Conservation (phyloP, 305 asterid species). For the Petunia hybrid region DNA sequence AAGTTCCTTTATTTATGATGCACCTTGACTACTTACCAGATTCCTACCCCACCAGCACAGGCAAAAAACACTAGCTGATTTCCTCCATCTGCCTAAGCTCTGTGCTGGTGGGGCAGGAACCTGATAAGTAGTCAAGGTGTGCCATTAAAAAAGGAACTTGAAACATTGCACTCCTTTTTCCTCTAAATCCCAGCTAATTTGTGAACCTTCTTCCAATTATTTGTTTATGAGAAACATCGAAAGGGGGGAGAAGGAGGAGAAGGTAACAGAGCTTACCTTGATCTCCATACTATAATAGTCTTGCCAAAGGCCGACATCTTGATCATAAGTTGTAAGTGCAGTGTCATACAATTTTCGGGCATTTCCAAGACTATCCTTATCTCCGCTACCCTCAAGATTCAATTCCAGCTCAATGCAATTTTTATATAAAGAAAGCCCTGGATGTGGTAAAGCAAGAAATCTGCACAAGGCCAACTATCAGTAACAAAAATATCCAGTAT, state of each 20-base stretch:
- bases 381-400: constrained; percentile 71
- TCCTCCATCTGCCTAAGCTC: too few species aligned
- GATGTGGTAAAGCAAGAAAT: constrained; percentile 81
- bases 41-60: too few species aligned
- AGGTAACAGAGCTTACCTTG: constrained; percentile 54
- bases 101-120: too few species aligned
- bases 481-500: background rate
- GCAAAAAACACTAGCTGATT: too few species aligned
- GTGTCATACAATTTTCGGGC: constrained; percentile 76
- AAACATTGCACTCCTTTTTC: background rate
- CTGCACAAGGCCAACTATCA: constrained; percentile 49
- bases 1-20: too few species aligned
- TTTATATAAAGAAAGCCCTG: constrained; percentile 70
- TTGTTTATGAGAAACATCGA: constrained; percentile 4
- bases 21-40: too few species aligned
- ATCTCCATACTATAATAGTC: constrained; percentile 81
- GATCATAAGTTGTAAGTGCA: constrained; percentile 75
- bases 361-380: constrained; percentile 60
- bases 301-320: constrained; percentile 66
- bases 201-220: background rate
- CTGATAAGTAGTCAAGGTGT: too few species aligned
- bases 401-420: constrained; percentile 78
- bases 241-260: background rate
- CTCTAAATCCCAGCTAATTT: constrained; percentile 12
- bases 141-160: too few species aligned